Percentiles rank a stretch among this genome's conserved stretches.
Evolutionary conservation across 768 basidiomycete genomes (phyloP).

Genomic region (Phallus indusiatus): DNA sequence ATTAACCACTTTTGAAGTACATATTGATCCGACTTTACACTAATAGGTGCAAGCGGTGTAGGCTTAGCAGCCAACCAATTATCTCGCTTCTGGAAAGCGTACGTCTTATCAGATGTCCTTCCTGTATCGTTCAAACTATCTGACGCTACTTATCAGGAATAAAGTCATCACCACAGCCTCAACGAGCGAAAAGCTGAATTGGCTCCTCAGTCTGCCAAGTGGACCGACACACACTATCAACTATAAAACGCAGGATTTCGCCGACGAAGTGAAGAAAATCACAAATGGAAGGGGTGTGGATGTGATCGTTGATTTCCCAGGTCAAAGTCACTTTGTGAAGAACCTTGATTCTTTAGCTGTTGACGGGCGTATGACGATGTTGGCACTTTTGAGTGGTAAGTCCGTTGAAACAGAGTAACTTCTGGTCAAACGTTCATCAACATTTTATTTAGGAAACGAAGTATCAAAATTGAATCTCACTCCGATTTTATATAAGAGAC

Average conservation of each 20-base stretch:
- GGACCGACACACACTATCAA: constrained; percentile 73
- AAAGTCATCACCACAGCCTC: constrained; percentile 83
- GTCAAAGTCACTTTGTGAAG: constrained; percentile 60
- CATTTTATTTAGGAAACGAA: constrained; percentile 32
- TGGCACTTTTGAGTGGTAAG: constrained; percentile 59
- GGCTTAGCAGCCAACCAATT: constrained; percentile 84
- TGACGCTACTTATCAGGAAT: constrained; percentile 28
- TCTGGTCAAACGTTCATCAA: not conserved
- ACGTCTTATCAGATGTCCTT: constrained; percentile 22
- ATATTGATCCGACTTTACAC: no score
- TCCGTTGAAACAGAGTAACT: not conserved
- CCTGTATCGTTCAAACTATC: constrained; percentile 2
- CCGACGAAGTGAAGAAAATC: constrained; percentile 55
- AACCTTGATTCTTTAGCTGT: constrained; percentile 61
- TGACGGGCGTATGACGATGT: constrained; percentile 68
- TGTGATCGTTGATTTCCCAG: constrained; percentile 80
- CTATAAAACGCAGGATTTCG: constrained; percentile 80
- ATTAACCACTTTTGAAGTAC: no score
- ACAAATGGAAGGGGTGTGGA: constrained; percentile 69
- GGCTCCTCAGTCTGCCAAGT: constrained; percentile 54
- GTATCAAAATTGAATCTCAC: constrained; percentile 46
- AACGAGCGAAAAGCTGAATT: constrained; percentile 71
- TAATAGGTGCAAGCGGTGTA: constrained; percentile 66
- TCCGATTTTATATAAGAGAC: constrained; percentile 72
- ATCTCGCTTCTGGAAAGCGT: constrained; percentile 68